phyloP scores from a whole-genome alignment of 352 stramenopile species.

The Globisporangium recalcitrans region DNA sequence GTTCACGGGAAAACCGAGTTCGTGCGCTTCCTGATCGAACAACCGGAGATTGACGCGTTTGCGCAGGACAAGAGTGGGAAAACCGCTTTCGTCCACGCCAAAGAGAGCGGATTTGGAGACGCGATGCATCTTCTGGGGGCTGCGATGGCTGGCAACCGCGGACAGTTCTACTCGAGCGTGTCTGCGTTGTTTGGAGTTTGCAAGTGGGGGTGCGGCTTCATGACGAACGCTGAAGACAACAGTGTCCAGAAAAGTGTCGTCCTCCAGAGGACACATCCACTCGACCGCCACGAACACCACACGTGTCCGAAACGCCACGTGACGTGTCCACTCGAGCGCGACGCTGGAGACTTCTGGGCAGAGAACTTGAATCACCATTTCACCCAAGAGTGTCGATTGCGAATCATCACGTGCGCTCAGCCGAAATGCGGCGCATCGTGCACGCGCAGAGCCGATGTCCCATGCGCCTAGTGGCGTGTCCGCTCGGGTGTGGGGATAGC shows the following conservation, averaged over 20 bases:
- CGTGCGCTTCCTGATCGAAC: slow-evolving; percentile 48
- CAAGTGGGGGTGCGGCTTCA: slow-evolving; percentile 63
- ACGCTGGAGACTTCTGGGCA: slow-evolving; percentile 33
- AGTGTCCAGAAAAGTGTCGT: slow-evolving; percentile 21
- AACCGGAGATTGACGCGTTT: slow-evolving; percentile 33
- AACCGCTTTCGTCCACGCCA: slow-evolving; percentile 47
- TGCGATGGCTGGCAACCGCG: slow-evolving; percentile 41
- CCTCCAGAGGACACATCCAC: slow-evolving; percentile 28
- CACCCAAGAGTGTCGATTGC: slow-evolving; percentile 27
- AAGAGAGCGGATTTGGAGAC: slow-evolving; percentile 22
- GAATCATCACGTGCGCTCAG: slow-evolving; percentile 38
- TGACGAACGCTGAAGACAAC: slow-evolving; percentile 30
- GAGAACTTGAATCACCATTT: slow-evolving; percentile 41
- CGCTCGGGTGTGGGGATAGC: slow-evolving; percentile 27
- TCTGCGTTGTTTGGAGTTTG: slow-evolving; percentile 50
- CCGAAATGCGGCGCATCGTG: slow-evolving; percentile 38
- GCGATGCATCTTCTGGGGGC: slow-evolving; percentile 31
- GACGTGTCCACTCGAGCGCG: slow-evolving; percentile 31
- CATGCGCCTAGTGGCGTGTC: slow-evolving; percentile 48
- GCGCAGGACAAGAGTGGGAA: slow-evolving; percentile 22
- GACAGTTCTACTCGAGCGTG: slow-evolving; percentile 25
- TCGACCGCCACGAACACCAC: slow-evolving; percentile 38
- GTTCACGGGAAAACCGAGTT: slow-evolving; percentile 31
- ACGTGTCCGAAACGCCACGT: slow-evolving; percentile 51
- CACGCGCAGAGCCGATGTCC: slow-evolving; percentile 39